Base-by-base conservation (phyloP, 1,284 basidiomycete genomes). In the Volvariella surrecta region DNA sequence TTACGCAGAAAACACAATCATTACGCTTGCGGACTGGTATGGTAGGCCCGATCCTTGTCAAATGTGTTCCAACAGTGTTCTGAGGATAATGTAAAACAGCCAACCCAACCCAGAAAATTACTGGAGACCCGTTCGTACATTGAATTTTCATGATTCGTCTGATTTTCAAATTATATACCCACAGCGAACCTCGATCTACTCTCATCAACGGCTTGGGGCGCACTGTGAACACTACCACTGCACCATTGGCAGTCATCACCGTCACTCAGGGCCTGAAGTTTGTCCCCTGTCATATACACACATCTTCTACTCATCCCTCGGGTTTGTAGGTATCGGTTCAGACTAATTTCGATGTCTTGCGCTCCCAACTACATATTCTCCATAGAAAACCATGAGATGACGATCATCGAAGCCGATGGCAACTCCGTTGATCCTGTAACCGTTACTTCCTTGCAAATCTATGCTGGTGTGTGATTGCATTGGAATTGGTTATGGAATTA, bases 301-400 rank as follows among this genome's bases (percentile, higher is more conserved):
- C 48, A 67, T 56, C 39, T 32, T 51, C 0, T 68, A 68, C 48
- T 63, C 62, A 10, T n/a, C n/a, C n/a, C n/a, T n/a, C n/a, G n/a
- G n/a, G n/a, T n/a, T n/a, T 28, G 24, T 28, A 28, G 24, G 34
- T 35, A 35, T 35, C 34, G 34, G 6, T 67, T 80, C 54, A 68
- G 78, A 2, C 54, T 80, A 30, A 64, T 79, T 47, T 69, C 73
- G 40, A 58, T 71, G 1, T 60, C 61, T 7, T 66, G 62, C 47
- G 61, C 63, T 43, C 61, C 65, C 2, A 61, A 61, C 47, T 67
- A 55, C 39, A 32, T 52, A 0, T 68, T 69, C 48, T 63, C 62
- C 9, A 64, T 46, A 20, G 45, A 46, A 37, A 42, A 42, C 3
- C 45, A 46, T 34, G n/a, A 22, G 4, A 20, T 45, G 19, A 20